These are phyloP conservation scores for Sarocladium strictum DNA, from an alignment of 2,329 filamentous ascomycete genomes.

Conservation along the genomic window DNA sequence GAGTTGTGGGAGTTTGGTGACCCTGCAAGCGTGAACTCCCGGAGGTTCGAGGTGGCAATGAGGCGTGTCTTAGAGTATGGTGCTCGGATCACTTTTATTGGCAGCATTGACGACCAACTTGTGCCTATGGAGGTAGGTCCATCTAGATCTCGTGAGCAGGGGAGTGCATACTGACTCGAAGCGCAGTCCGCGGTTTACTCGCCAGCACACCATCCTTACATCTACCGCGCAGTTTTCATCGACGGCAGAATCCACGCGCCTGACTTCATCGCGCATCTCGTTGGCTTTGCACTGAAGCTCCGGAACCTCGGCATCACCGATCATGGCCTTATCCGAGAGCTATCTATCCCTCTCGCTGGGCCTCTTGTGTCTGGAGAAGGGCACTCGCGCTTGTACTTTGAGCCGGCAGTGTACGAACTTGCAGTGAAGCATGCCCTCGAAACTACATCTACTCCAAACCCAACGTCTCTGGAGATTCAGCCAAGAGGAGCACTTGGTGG, in stretches of 20 bases:
- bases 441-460: slow-evolving; percentile 36
- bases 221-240: slow-evolving; percentile 92
- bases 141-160: background rate
- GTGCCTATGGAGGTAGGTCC: slow-evolving; percentile 75
- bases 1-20: slow-evolving; percentile 93
- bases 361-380: slow-evolving; percentile 89
- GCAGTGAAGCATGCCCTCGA: slow-evolving; percentile 69
- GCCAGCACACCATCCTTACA: slow-evolving; percentile 81
- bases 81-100: slow-evolving; percentile 78
- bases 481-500: slow-evolving; percentile 24
- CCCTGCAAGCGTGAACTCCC: slow-evolving; percentile 73
- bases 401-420: slow-evolving; percentile 76
- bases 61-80: slow-evolving; percentile 71
- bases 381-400: slow-evolving; percentile 89
- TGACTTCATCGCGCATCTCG: slow-evolving; percentile 87
- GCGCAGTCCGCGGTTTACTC: slow-evolving; percentile 75
- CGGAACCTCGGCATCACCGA: slow-evolving; percentile 90
- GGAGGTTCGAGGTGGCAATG: slow-evolving; percentile 71
- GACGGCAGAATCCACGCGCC: slow-evolving; percentile 88
- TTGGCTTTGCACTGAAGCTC: slow-evolving; percentile 88
- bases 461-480: slow-evolving; percentile 14
- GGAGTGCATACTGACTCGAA: background rate
- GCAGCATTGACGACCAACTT: slow-evolving; percentile 94
- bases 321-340: slow-evolving; percentile 85
- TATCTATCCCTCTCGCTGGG: slow-evolving; percentile 82